These are phyloP conservation scores for Polychaeton citri DNA, from an alignment of 2,329 filamentous ascomycete genomes.

Conservation along the genomic window DNA sequence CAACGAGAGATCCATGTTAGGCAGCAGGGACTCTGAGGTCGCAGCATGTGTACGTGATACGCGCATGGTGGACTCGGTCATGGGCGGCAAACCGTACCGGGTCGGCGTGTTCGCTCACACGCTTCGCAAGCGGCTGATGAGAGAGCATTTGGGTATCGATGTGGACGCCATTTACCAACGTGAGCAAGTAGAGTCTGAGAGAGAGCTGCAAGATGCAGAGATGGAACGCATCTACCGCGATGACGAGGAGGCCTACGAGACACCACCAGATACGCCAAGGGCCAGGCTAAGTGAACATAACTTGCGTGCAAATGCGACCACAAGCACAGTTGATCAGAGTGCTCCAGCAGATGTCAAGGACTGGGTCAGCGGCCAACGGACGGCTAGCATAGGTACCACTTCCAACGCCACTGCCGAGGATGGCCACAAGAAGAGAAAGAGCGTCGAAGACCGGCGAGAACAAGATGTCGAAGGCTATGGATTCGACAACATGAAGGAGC, in stretches of 20 bases:
- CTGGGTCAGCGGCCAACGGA: neutral
- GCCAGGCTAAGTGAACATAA: constrained; percentile 13
- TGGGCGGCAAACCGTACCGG: constrained; percentile 79
- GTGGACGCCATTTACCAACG: constrained; percentile 60
- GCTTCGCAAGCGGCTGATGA: constrained; percentile 83
- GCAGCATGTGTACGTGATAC: constrained; percentile 84
- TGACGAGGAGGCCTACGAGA: constrained; percentile 10
- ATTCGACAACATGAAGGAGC: constrained; percentile 53
- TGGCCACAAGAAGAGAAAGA: neutral
- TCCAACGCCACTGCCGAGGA: neutral
- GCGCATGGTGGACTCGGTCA: constrained; percentile 81
- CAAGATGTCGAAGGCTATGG: constrained; percentile 71
- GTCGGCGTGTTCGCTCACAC: constrained; percentile 90
- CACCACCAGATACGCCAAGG: constrained; percentile 23
- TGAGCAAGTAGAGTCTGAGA: constrained; percentile 17
- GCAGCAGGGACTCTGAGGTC: constrained; percentile 80
- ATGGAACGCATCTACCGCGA: constrained; percentile 23
- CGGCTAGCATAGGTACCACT: neutral
- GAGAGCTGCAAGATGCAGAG: constrained; percentile 49
- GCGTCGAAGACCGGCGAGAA: constrained; percentile 35
- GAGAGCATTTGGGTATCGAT: constrained; percentile 90
- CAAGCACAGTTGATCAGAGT: neutral
- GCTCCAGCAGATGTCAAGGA: neutral
- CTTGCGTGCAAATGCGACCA: constrained; percentile 5
- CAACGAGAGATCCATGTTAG: constrained; percentile 93